These are phyloP conservation scores for Coffea eugenioides DNA, from an alignment of 257 asterid species.

Conservation along the genomic window DNA sequence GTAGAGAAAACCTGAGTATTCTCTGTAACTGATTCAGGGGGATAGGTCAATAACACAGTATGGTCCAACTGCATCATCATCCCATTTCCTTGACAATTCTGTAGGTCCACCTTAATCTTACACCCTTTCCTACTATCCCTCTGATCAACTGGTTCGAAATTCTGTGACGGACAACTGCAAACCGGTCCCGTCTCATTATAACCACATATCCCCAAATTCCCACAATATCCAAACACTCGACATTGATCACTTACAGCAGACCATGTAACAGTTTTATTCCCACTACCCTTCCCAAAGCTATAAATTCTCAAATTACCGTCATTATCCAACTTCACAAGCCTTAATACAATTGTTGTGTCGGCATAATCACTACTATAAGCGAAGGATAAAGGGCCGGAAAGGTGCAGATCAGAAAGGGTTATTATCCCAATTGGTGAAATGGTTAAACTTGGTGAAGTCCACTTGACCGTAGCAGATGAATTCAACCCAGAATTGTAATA, in stretches of 20 bases:
- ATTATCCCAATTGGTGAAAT: conserved; percentile 54
- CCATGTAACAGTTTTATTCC: conserved; percentile 49
- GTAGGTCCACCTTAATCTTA: conserved; percentile 60
- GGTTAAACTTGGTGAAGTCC: conserved; percentile 47
- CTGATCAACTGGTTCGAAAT: conserved; percentile 53
- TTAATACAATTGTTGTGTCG: conserved; percentile 43
- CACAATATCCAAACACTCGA: conserved; percentile 76
- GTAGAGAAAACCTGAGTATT: conserved; percentile 36
- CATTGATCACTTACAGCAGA: conserved; percentile 84
- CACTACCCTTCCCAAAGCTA: conserved; percentile 53
- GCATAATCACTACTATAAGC: conserved; percentile 73
- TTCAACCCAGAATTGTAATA: conserved; percentile 72
- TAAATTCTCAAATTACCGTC: conserved; percentile 86
- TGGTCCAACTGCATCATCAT: conserved; percentile 62
- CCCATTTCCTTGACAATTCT: conserved; percentile 40
- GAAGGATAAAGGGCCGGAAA: conserved; percentile 31
- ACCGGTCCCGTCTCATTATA: conserved; percentile 57
- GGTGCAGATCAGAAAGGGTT: conserved; percentile 46
- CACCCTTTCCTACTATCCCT: conserved; percentile 68
- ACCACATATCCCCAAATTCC: conserved; percentile 75
- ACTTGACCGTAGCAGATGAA: conserved; percentile 35
- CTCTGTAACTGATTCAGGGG: conserved; percentile 33
- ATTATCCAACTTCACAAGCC: conserved; percentile 58
- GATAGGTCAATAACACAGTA: conserved; percentile 59
- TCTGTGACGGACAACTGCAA: conserved; percentile 69